Evolutionary conservation across 2,329 filamentous ascomycete species (phyloP).

Genomic region (Monosporascus sp.): DNA sequence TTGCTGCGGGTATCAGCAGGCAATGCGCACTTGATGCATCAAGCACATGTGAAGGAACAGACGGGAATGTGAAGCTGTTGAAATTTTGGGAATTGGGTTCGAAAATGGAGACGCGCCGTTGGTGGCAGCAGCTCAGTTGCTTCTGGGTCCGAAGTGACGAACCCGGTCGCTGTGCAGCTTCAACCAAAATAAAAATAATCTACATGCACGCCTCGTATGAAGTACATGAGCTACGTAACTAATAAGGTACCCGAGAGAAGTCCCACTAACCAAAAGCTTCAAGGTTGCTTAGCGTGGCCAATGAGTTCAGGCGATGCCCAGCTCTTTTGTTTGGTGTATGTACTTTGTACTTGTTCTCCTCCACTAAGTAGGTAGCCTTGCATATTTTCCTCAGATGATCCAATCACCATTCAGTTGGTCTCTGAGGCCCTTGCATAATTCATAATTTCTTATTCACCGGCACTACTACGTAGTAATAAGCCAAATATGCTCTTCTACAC

Average conservation of each 20-base stretch:
- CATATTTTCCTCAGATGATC: not conserved
- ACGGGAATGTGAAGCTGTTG: conserved; percentile 10
- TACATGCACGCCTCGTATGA: not conserved
- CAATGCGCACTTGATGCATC: conserved; percentile 24
- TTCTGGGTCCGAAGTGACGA: not conserved
- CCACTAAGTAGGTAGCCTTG: too few species aligned
- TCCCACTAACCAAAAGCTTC: not conserved
- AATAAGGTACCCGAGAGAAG: not conserved
- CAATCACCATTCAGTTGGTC: not conserved
- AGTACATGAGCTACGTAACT: not conserved
- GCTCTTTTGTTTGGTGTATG: too few species aligned
- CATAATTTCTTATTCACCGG: not conserved
- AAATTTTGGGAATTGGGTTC: conserved; percentile 4
- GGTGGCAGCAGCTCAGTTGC: not conserved
- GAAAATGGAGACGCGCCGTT: not conserved
- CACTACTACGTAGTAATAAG: too few species aligned
- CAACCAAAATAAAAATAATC: not conserved
- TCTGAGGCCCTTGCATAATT: not conserved
- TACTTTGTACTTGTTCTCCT: not conserved
- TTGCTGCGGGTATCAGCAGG: conserved; percentile 51
- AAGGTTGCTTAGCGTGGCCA: not conserved
- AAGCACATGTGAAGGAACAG: conserved; percentile 22
- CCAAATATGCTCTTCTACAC: not conserved
- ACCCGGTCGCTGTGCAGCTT: not conserved
- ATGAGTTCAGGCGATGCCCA: too few species aligned